phyloP scores from a whole-genome alignment of 192 early-diverging fungal genomes.

The Phlyctochytrium arcticum region DNA sequence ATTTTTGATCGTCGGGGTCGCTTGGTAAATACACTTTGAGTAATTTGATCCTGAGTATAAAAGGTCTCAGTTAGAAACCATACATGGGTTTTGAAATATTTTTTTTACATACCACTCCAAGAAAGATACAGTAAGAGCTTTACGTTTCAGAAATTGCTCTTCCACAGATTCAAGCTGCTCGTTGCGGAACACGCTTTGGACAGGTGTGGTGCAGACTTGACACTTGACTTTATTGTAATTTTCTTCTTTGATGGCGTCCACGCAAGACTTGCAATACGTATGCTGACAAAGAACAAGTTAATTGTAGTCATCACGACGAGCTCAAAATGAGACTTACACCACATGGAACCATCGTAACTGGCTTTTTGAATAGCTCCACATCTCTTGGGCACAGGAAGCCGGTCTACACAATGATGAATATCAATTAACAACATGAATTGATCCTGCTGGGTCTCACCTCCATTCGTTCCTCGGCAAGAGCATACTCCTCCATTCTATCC shows the following conservation, averaged over 20 bases:
- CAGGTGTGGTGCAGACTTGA: slow-evolving; percentile 30
- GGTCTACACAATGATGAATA: slow-evolving; percentile 40
- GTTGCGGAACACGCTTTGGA: slow-evolving; percentile 41
- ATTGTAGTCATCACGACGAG: neutral
- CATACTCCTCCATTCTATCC: slow-evolving; percentile 47
- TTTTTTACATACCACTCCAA: slow-evolving; percentile 47
- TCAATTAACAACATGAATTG: too few relatives aligned
- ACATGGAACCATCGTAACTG: slow-evolving; percentile 53
- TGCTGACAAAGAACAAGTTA: too few relatives aligned
- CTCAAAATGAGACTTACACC: slow-evolving; percentile 25
- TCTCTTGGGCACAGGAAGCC: slow-evolving; percentile 53
- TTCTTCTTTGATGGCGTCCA: slow-evolving; percentile 44
- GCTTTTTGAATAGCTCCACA: slow-evolving; percentile 42
- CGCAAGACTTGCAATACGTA: slow-evolving; percentile 50
- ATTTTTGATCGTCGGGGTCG: neutral
- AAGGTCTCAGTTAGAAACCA: neutral
- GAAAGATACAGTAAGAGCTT: slow-evolving; percentile 42
- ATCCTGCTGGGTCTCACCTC: slow-evolving; percentile 28
- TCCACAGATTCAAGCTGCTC: slow-evolving; percentile 44
- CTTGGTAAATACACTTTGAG: slow-evolving; percentile 34
- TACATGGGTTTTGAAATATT: too few relatives aligned
- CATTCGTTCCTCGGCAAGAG: slow-evolving; percentile 51
- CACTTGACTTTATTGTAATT: slow-evolving; percentile 52
- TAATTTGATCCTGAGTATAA: slow-evolving; percentile 33
- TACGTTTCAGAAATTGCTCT: slow-evolving; percentile 47